phyloP scores from a whole-genome alignment of 495 filamentous ascomycete species.

The Lepraria neglecta region DNA sequence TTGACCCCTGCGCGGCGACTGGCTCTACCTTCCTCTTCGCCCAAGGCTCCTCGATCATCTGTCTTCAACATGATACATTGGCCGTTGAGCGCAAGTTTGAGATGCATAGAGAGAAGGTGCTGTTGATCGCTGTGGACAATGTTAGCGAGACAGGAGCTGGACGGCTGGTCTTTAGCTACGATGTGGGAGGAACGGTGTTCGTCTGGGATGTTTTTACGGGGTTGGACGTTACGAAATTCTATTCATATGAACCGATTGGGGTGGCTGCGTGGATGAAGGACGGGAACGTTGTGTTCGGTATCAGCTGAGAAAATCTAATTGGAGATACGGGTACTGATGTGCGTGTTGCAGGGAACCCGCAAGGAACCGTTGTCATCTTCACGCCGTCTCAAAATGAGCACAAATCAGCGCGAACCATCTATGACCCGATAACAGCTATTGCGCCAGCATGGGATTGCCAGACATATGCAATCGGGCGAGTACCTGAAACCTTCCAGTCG shows the following conservation, averaged over 20 bases:
- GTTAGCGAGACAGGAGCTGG: slow-evolving; percentile 82
- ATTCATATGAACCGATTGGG: slow-evolving; percentile 77
- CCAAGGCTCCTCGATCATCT: slow-evolving; percentile 70
- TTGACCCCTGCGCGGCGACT: slow-evolving; percentile 81
- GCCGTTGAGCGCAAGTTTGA: slow-evolving; percentile 84
- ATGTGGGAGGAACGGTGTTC: slow-evolving; percentile 83
- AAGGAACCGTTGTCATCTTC: slow-evolving; percentile 92
- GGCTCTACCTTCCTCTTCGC: slow-evolving; percentile 82
- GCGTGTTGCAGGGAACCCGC: slow-evolving; percentile 60
- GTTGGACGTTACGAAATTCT: slow-evolving; percentile 81
- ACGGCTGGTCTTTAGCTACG: slow-evolving; percentile 84
- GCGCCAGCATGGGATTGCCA: slow-evolving; percentile 89
- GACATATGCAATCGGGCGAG: slow-evolving; percentile 93
- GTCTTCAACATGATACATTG: slow-evolving; percentile 84
- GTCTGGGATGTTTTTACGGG: slow-evolving; percentile 96
- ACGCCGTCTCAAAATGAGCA: slow-evolving; percentile 91
- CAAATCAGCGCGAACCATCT: slow-evolving; percentile 85
- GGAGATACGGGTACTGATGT: slow-evolving; percentile 27
- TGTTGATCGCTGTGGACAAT: slow-evolving; percentile 83
- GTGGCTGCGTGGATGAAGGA: slow-evolving; percentile 95
- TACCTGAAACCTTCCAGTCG: slow-evolving; percentile 16
- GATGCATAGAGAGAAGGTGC: slow-evolving; percentile 73
- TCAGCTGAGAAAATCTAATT: slow-evolving; percentile 23
- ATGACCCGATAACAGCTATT: slow-evolving; percentile 85
- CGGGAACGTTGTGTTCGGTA: slow-evolving; percentile 95